Base-by-base conservation (phyloP, 78 protist genomes). In the Isochrysis galbana region DNA sequence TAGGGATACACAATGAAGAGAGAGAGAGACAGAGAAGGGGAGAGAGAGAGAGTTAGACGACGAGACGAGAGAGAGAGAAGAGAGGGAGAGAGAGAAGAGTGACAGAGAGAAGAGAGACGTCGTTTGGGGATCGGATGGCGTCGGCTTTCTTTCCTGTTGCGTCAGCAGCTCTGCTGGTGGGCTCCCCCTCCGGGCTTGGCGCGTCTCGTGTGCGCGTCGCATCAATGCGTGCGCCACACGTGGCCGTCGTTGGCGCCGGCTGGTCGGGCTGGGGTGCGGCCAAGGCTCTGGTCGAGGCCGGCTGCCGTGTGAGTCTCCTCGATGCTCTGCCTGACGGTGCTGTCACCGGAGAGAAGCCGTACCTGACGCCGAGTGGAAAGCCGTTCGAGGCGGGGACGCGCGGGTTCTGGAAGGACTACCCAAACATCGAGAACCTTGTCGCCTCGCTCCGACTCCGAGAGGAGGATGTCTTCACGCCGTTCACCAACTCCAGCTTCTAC, bases 261-360 rank as follows among this genome's bases (percentile, higher is more conserved):
- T 91, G 93, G 93, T 89, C 84, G 4, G 93, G 93, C 5, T 91
- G 93, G 93, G 93, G 69, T 21, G 93, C 93, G 0, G 90, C 93
- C 22, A 82, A 91, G 90, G 84, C 93, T 41, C 67, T 91, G 55
- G 25, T 72, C 32, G 90, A 91, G 88, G 2, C 21, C 2, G 88
- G 88, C 54, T 41, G 55, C 88, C 48, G 38, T 5, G 88, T 80
- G 88, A 80, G 55, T 1, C 77, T 91, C 22, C 77, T 91, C 39
- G 93, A 91, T 41, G 26, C 83, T 0, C 34, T 80, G 42, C 83
- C 77, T 0, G 93, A 91, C 25, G 91, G 91, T 26, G n/a, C n/a
- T n/a, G n/a, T n/a, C n/a, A 61, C 93, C 11, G 93, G 93, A 1
- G 34, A 32, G 41, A 80, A 36, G 39, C 93, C 93, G 34, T 34